A percentile compares a stretch with the other conserved stretches of the same genome.
Conservation (phyloP, 305 asterid species). For the Fraxinus nigra region DNA sequence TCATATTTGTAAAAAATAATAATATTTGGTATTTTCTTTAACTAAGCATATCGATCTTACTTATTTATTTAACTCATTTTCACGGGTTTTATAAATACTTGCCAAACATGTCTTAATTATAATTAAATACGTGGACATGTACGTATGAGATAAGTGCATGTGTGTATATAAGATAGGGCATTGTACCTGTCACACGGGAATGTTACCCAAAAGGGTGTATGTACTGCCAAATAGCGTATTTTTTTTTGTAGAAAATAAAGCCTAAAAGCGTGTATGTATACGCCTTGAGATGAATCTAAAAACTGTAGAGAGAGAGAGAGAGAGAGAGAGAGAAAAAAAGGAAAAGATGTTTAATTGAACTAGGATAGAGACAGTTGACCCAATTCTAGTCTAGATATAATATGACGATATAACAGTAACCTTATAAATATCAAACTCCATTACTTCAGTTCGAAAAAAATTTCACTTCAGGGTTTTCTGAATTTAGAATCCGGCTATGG, state of each 20-base stretch:
- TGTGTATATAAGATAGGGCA: neutral
- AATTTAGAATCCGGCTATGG: neutral
- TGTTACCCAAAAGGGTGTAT: neutral
- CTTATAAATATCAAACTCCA: neutral
- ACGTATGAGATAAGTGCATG: neutral
- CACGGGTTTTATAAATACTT: neutral
- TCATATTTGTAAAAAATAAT: too few species aligned
- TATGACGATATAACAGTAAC: neutral
- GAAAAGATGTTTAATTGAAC: neutral
- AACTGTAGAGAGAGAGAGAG: neutral
- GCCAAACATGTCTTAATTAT: neutral
- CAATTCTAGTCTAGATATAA: neutral
- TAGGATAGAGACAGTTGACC: neutral
- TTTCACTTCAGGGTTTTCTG: neutral
- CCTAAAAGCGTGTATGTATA: neutral
- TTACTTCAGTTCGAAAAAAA: neutral
- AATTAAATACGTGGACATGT: neutral
- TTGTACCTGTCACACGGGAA: neutral
- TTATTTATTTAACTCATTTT: neutral
- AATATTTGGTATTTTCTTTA: neutral
- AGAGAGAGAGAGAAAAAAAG: neutral
- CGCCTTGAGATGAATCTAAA: neutral
- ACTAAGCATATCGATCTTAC: neutral
- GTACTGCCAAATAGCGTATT: neutral
- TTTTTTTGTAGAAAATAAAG: neutral